Conservation (phyloP, 331 rosid genomes). For the Rosa hybrid region DNA sequence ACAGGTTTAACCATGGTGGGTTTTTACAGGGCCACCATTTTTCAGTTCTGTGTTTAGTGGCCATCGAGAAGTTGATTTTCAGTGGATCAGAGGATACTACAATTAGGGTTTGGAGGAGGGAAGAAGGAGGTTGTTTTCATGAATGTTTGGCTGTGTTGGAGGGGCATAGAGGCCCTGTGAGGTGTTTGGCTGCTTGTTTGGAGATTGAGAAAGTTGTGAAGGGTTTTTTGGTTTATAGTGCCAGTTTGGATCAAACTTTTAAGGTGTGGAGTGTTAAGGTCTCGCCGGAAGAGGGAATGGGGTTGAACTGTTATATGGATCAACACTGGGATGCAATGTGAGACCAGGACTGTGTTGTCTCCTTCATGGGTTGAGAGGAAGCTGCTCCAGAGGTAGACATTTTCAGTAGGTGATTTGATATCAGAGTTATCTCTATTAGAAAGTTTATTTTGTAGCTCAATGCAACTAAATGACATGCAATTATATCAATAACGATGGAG, state of each 20-base stretch:
- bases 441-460: background rate
- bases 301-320: constrained; percentile 28
- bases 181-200: constrained; percentile 66
- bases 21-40: constrained; percentile 78
- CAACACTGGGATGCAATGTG: constrained; percentile 33
- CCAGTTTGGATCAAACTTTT: constrained; percentile 76
- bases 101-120: constrained; percentile 78
- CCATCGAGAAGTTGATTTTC: constrained; percentile 63
- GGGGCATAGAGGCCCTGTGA: constrained; percentile 89
- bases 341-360: constrained; percentile 65
- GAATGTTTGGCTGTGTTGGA: constrained; percentile 73
- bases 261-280: constrained; percentile 87
- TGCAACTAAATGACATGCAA: no score
- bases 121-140: constrained; percentile 64
- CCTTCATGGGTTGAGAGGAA: constrained; percentile 90
- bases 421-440: background rate
- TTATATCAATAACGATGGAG: no score
- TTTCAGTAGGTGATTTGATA: constrained; percentile 19
- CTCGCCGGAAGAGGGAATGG: constrained; percentile 43
- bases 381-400: constrained; percentile 41
- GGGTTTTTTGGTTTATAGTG: constrained; percentile 71
- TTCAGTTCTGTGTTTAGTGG: constrained; percentile 60
- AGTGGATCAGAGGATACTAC: constrained; percentile 92
- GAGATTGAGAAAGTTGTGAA: constrained; percentile 62
- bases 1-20: constrained; percentile 81